Evolutionary conservation across 2,329 filamentous ascomycete species (phyloP), one percentile per base, ranked within the genome.

Genomic region (Colletotrichum falcatum): DNA sequence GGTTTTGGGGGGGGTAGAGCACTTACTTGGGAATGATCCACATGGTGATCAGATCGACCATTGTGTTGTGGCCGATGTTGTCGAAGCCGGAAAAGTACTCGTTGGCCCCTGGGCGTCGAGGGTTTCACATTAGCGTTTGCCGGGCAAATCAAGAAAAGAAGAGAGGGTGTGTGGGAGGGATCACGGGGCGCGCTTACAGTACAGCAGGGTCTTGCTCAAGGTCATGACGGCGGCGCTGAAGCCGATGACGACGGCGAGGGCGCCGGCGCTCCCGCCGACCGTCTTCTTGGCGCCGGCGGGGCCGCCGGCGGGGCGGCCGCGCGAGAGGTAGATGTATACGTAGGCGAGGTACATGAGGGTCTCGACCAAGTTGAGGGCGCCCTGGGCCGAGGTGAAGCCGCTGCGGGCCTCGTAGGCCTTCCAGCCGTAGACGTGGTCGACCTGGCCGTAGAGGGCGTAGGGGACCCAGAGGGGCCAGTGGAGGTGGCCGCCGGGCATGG

Each of bases 391-490:
- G 0, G 92, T 93, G 81, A 97, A 97, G 44, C 94, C 94, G 77
- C 90, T 90, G 28, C 85, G 80, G 20, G 85, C 85, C 71, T 92
- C 82, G 78, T 87, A 94, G 5, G 92, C 91, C 75, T 91, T 90
- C 84, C 87, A 91, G 49, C 94, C 94, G 82, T 97, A 97, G 39
- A 95, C 85, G 79, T 94, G 85, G 81, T 97, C 94, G 74, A 97
- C 85, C 61, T 86, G 83, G 67, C 91, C 93, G 82, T 97, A 97
- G 1, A 97, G 88, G 76, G 87, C 89, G 82, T 97, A 97, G 0
- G 93, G 94, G 37, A 82, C 83, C 87, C 89, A 97, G 51, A 97
- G 76, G 1, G 92, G 92, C 83, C 82, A 84, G 82, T 97, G 93
- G 62, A 92, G 83, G 56, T 80, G 81, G 20, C 94, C 94, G 74